Evolutionary conservation across 164 flowering plant genomes (phyloP), one percentile per base, ranked within the genome.

Genomic region (Umbellularia californica): DNA sequence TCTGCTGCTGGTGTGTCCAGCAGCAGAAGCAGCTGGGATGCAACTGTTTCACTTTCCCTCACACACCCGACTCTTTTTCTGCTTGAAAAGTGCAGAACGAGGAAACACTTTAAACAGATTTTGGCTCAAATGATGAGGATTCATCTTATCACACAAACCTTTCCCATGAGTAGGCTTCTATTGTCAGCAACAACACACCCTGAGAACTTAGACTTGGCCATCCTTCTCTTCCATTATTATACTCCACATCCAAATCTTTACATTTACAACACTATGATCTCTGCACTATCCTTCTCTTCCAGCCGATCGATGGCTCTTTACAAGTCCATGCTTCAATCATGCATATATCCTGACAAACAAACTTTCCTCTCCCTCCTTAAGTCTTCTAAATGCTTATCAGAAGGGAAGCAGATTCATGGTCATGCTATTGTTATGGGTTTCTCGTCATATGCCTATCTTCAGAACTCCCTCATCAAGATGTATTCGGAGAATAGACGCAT

Each of bases 151-250:
- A 58, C 79, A 13, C 73, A 82, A 52, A 86, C 87, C 28, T 88
- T 87, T 78, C 88, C 90, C 25, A 88, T 87, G 88, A 88, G 92
- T 78, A 80, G 92, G 70, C 87, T 87, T 58, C 78, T 88, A n/a
- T 84, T 80, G 82, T 85, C 92, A 0, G 88, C 89, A 17, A 64
- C 79, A 51, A 76, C 86, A 30, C 70, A 82, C 75, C 89, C 88
- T 58, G 85, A 86, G 41, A 84, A 81, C 69, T 62, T 83, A 58
- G 92, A 87, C 81, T 30, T 84, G 76, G 89, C 92, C 35, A 71
- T 77, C 67, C 64, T 80, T 33, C 87, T 88, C 15, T 87, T 87
- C 71, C 63, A 82, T 72, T 84, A 86, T 77, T 80, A 51, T 58
- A 82, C 84, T 69, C 86, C 83, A 70, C 65, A 60, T 58, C 89